Evolutionary conservation across 257 asterid genomes (phyloP), one percentile per base, ranked within the genome.

Genomic region (Nicotiana attenuata): DNA sequence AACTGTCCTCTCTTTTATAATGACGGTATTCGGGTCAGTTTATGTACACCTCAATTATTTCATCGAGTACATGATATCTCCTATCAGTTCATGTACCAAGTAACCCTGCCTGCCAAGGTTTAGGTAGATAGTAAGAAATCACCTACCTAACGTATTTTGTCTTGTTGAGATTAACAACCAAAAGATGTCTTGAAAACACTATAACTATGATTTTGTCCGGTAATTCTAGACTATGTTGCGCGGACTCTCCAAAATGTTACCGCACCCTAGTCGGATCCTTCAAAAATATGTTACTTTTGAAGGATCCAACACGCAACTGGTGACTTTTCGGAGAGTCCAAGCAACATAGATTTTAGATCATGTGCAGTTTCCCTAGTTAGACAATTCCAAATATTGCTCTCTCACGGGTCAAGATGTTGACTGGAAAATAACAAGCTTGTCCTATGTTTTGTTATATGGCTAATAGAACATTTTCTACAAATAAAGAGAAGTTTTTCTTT

Each of bases 11-110:
- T 67, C 4, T 0, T 69, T 11, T 1, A 3, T 38, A 5, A 5
- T 1, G 0, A 6, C 13, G 22, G 7, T 14, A 4, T 71, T 8
- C 0, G 0, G 1, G n/a, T 0, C 0, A 71, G 15, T 3, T 47
- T 47, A 1, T 1, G 3, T n/a, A 8, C 1, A 2, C 14, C 15
- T 73, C 0, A 1, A 73, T 2, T 71, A 71, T 47, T 5, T 24
- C 5, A 2, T 0, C 2, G 2, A 10, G 0, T 6, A 41, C 13
- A 1, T 69, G 0, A 0, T 69, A 69, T 5, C 11, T 41, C 0
- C 0, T 15, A 47, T 73, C 5, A 5, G 0, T 41, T 10, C 0
- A 69, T 0, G 13, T 20, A 11, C 1, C 0, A 16, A 41, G 1
- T 69, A 69, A 69, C n/a, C 41, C 0, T 41, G 3, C 3, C 31